phyloP scores from a whole-genome alignment of 2,329 filamentous ascomycete species.

The Hypoxylon sp. region DNA sequence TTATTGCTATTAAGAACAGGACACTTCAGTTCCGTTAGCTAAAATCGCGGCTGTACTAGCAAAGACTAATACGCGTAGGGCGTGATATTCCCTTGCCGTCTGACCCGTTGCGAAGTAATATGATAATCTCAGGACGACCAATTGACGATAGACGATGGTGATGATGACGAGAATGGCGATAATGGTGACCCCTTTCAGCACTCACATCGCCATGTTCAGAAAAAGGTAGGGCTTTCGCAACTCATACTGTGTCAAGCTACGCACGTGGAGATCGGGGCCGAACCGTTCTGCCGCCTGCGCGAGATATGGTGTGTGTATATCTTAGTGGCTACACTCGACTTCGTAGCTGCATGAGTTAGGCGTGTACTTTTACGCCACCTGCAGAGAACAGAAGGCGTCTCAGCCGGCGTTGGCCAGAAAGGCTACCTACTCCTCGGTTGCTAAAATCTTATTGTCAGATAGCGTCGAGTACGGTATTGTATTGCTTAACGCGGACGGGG shows the following conservation, averaged over 20 bases:
- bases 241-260: conserved; percentile 9
- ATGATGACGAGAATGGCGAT: conserved; percentile 1
- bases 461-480: not conserved
- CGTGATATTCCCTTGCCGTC: no score
- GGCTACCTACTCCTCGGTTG: not conserved
- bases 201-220: not conserved
- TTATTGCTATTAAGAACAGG: no score
- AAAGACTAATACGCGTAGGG: no score
- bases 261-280: conserved; percentile 24
- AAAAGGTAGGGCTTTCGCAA: conserved; percentile 19
- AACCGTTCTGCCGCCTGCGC: conserved; percentile 4
- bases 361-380: not conserved
- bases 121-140: conserved; percentile 13
- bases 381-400: conserved; percentile 2
- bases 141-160: not conserved
- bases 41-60: no score
- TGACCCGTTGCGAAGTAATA: conserved; percentile 6
- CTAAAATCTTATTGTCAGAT: conserved; percentile 9
- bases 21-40: no score
- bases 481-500: conserved; percentile 8
- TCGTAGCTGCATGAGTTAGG: conserved; percentile 10
- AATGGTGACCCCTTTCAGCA: not conserved
- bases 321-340: conserved; percentile 12
- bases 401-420: not conserved
- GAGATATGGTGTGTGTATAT: no score